Base-by-base conservation (phyloP, 108 stramenopile species). In the Fistulifera pelliculosa region DNA sequence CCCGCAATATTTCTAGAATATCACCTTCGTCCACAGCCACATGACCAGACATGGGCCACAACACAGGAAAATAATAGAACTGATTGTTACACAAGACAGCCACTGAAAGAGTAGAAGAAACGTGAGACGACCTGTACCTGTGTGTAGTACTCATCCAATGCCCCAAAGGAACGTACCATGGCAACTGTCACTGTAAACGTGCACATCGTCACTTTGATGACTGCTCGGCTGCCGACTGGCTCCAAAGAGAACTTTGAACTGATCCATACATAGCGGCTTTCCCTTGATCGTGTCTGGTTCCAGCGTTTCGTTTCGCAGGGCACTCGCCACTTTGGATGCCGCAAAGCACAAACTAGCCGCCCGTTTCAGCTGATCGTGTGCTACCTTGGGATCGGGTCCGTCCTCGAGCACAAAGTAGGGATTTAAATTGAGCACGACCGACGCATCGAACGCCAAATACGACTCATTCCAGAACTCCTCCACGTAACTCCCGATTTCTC, bases 381-480 rank as follows among this genome's bases (percentile, higher is more conserved):
- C 66, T 28, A 75, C 69, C 40, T 89, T 89, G 2, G 78, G 76
- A 56, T 93, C 91, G 0, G 91, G 91, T 17, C 80, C 77, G 49
- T 85, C 79, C 67, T 89, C 87, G 47, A 93, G 48, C 12, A 89
- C 66, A 69, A 93, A 93, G 61, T 80, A 93, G 27, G 91, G 91
- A 58, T 93, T 93, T 27, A 93, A 61, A 61, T 93, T 89, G 58
- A 93, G 60, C 7, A 93, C 91, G 0, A 88, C 86, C 19, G 62
- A 60, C 0, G 71, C 60, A 60, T 93, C 85, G 2, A 85, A 87
- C n/a, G 80, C 83, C 13, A 93, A 60, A 58, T 93, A 93, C 31
- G 80, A 69, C 22, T 93, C 91, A 22, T 70, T 75, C 91, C 91
- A 93, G 58, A 89, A 93, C 58, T 86, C 84, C 66, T 93, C 91